Evolutionary conservation across 2,329 filamentous ascomycete species (phyloP).

Genomic region (Coniella vitis): DNA sequence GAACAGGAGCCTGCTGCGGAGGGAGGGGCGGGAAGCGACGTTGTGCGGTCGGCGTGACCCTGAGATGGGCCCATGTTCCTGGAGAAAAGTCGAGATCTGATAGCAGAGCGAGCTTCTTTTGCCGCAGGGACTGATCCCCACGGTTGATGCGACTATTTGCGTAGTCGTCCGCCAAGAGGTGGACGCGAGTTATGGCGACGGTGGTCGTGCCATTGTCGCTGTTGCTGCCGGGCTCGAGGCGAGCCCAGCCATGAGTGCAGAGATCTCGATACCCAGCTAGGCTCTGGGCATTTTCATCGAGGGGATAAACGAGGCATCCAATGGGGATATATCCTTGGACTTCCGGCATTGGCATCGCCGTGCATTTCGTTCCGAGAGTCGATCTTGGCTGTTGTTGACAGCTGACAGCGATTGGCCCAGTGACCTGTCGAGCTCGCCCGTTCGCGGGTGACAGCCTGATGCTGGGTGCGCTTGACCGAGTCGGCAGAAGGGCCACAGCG

Average conservation of each 20-base stretch:
- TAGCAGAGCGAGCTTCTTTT: conserved; percentile 42
- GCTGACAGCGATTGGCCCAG: no score
- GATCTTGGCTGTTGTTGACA: no score
- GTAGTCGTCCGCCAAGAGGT: conserved; percentile 61
- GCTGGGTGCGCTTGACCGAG: no score
- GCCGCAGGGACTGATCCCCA: conserved; percentile 35
- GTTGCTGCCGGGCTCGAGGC: conserved; percentile 31
- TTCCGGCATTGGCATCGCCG: not conserved
- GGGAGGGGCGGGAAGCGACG: conserved; percentile 13
- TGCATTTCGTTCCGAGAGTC: not conserved
- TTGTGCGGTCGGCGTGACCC: conserved; percentile 3
- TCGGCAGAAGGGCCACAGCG: no score
- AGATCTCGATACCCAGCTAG: conserved; percentile 20
- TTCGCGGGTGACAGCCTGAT: no score
- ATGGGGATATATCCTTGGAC: conserved; percentile 30
- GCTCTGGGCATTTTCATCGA: conserved; percentile 11
- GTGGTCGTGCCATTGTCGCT: conserved; percentile 18
- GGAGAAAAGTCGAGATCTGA: conserved; percentile 47
- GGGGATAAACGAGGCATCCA: conserved; percentile 31
- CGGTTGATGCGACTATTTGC: conserved; percentile 47
- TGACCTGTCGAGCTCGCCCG: no score
- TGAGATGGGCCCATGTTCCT: conserved; percentile 47
- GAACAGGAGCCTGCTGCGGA: conserved; percentile 26
- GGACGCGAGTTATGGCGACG: conserved; percentile 43
- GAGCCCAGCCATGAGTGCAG: conserved; percentile 34